Evolutionary conservation across 768 basidiomycete species (phyloP).

Genomic region (Amyloporia xantha): DNA sequence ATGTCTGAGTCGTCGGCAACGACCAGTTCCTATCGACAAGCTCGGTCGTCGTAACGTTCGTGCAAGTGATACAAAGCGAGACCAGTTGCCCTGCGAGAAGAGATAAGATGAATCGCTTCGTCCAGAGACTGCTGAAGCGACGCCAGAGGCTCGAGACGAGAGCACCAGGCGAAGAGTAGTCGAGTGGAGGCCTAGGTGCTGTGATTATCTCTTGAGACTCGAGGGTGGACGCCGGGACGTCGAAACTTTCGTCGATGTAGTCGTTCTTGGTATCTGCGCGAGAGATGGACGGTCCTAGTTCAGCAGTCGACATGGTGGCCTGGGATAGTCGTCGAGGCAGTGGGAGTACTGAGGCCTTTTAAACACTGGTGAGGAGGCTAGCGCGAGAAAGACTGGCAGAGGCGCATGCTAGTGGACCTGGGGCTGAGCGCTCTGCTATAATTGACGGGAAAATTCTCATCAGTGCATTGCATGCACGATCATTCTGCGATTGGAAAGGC

Average conservation of each 20-base stretch:
- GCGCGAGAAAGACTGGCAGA: too few species aligned
- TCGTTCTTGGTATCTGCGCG: conserved; percentile 5
- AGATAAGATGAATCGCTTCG: conserved; percentile 60
- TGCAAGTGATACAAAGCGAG: conserved; percentile 84
- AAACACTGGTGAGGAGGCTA: background rate
- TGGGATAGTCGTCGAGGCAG: too few species aligned
- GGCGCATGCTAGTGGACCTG: too few species aligned
- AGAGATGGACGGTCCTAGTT: background rate
- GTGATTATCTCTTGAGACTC: background rate
- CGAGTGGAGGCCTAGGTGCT: conserved; percentile 49
- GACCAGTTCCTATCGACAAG: conserved; percentile 62
- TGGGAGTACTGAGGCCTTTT: background rate
- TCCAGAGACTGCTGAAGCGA: conserved; percentile 75
- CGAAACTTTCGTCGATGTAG: conserved; percentile 5
- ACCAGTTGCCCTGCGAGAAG: conserved; percentile 76
- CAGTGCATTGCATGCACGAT: too few species aligned
- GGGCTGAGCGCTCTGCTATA: too few species aligned
- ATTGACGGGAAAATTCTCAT: too few species aligned
- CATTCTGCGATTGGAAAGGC: too few species aligned
- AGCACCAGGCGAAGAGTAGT: conserved; percentile 49
- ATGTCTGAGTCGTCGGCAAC: conserved; percentile 75
- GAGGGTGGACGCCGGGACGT: conserved; percentile 3
- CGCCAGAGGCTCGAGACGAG: conserved; percentile 48
- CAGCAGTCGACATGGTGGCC: conserved; percentile 2
- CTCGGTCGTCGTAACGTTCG: conserved; percentile 82